These are phyloP conservation scores for Candida saitoana DNA, from an alignment of 805 yeast genomes.

Conservation along the genomic window DNA sequence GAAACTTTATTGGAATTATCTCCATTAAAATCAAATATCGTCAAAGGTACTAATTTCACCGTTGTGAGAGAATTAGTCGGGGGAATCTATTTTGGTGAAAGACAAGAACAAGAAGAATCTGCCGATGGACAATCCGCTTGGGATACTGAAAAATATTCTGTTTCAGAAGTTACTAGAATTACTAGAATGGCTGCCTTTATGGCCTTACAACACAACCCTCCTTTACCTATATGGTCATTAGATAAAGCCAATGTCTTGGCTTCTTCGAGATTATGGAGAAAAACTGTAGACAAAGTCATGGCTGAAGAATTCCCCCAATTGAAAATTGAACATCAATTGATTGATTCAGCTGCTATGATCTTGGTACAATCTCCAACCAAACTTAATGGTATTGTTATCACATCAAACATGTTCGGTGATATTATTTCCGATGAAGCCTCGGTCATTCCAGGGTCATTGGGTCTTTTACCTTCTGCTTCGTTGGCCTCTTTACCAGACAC, in stretches of 20 bases:
- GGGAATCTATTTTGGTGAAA: conserved; percentile 95
- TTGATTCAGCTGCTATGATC: conserved; percentile 99
- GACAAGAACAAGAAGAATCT: conserved; percentile 85
- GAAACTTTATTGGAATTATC: conserved; percentile 81
- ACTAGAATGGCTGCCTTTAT: conserved; percentile 97
- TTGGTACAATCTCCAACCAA: conserved; percentile 86
- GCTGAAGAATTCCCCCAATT: conserved; percentile 86
- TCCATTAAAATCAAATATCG: conserved; percentile 82
- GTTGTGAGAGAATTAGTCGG: conserved; percentile 97
- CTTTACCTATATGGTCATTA: conserved; percentile 90
- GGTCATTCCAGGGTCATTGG: conserved; percentile 96
- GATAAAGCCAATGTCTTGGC: conserved; percentile 98
- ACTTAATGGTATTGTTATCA: conserved; percentile 87
- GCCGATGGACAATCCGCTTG: conserved; percentile 65
- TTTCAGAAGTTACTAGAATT: conserved; percentile 89
- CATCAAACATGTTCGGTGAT: conserved; percentile 97
- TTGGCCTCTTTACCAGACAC: conserved; percentile 96
- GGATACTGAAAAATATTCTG: conserved; percentile 91
- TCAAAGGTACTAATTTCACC: conserved; percentile 83
- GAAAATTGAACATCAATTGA: conserved; percentile 85
- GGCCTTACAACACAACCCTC: conserved; percentile 91
- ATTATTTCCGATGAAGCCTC: conserved; percentile 97
- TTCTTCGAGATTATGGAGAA: conserved; percentile 93
- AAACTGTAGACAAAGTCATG: conserved; percentile 82
- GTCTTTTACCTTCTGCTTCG: conserved; percentile 93